Conservation (phyloP, 2,329 filamentous ascomycete species). For the Fusarium anthophilum region DNA sequence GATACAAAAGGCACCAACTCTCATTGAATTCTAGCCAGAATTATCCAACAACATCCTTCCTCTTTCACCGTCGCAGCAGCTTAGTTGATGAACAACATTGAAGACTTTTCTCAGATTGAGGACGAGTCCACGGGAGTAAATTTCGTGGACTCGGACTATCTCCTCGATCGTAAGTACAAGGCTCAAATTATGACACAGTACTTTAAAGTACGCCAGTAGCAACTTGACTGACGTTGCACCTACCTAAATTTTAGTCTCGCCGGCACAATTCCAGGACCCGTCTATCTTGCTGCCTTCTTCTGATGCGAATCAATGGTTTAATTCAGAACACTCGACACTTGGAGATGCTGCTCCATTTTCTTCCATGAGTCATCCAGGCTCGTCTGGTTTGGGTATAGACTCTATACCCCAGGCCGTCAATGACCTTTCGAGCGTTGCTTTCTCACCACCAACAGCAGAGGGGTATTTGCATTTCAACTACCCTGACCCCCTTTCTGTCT, state of each 20-base stretch:
- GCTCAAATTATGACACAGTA: background rate
- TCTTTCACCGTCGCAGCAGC: background rate
- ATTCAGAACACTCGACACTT: background rate
- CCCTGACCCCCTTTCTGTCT: background rate
- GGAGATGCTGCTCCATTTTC: background rate
- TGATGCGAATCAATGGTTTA: slow-evolving; percentile 2
- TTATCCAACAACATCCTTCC: background rate
- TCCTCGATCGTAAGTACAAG: slow-evolving; percentile 18
- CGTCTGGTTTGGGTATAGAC: background rate
- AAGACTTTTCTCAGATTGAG: background rate
- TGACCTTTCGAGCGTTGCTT: background rate
- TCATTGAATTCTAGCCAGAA: background rate
- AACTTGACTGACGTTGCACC: slow-evolving; percentile 1
- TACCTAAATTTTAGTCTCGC: background rate
- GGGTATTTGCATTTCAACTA: background rate
- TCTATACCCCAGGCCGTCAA: background rate
- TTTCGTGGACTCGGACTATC: slow-evolving; percentile 26
- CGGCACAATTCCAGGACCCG: background rate
- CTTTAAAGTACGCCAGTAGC: background rate
- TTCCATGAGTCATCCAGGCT: background rate
- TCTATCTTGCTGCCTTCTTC: background rate
- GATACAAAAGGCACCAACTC: slow-evolving; percentile 17
- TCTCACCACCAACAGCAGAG: background rate
- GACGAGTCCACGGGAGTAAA: slow-evolving; percentile 21
- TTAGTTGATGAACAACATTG: slow-evolving; percentile 16